Evolutionary conservation across 345 rosid genomes (phyloP).

Genomic region (Firmiana major): DNA sequence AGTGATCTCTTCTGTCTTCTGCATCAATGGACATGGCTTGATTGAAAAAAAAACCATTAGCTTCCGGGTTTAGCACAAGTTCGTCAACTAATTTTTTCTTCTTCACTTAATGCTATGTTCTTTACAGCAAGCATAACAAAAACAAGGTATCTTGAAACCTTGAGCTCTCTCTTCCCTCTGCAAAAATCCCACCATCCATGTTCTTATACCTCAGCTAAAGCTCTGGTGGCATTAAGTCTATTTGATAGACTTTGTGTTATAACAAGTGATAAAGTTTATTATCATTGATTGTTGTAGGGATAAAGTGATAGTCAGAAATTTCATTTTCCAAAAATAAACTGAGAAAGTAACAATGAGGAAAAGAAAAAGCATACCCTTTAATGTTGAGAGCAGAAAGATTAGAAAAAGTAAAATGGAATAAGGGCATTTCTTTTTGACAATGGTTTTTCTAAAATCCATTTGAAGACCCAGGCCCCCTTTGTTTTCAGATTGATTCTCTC

Average conservation of each 20-base stretch:
- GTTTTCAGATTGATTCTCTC: background rate
- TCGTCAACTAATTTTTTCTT: background rate
- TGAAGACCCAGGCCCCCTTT: background rate
- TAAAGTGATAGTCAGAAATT: background rate
- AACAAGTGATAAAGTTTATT: background rate
- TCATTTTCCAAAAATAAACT: slow-evolving; percentile 3
- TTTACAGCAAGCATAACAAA: no score
- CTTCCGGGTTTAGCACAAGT: background rate
- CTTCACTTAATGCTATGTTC: no score
- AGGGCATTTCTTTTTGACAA: background rate
- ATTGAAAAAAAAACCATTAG: background rate
- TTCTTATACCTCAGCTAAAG: background rate
- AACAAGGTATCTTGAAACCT: no score
- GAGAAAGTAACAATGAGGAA: background rate
- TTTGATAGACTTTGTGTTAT: background rate
- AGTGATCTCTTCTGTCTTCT: background rate
- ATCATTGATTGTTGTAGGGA: slow-evolving; percentile 16
- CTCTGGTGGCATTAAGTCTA: background rate
- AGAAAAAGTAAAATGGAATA: background rate
- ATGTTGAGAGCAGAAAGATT: background rate
- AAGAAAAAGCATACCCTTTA: background rate
- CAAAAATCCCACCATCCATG: background rate
- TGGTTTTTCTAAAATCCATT: background rate
- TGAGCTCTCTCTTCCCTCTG: background rate
- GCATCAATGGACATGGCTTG: background rate